Base-by-base conservation (phyloP, 352 stramenopile genomes). In the Pilasporangium apinafurcum region DNA sequence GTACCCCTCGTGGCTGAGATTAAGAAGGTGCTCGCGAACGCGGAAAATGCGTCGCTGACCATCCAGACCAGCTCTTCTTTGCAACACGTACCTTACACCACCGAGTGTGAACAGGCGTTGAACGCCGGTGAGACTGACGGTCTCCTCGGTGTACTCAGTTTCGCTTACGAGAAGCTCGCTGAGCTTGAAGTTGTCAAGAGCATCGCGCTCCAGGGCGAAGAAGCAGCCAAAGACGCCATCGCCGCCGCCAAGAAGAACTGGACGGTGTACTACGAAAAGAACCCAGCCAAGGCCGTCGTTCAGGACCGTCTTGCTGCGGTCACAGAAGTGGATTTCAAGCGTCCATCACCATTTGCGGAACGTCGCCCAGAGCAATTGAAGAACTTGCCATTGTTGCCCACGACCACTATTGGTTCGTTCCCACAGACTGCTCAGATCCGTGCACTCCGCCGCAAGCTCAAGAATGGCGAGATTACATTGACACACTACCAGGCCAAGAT, bases 351-450 rank as follows among this genome's bases (percentile, higher is more conserved):
- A 24, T 97, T 95, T 55, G 62, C 67, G 4, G 67, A 83, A 50
- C 84, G 90, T 37, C 74, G 83, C 25, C 71, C 66, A 12, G 58
- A 53, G 37, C 85, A 96, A 64, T 59, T 81, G 7, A 64, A 86
- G 49, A 64, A 59, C 4, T 52, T 85, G 27, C 86, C 86, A 8
- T 48, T 95, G 37, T 59, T 97, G 25, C 88, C 90, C 9, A 97
- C 90, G 9, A 97, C 90, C n/a, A 95, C 83, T 8, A 97, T 97
- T 50, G 90, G 90, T 16, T 96, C 86, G 43, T 97, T 97, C 62
- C 90, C 90, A n/a, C 90, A 97, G 70, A 97, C 91, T 5, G 37
- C 75, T 31, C 76, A 88, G 43, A 96, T 97, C 55, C 71, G 88
- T 22, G 66, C 64, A 25, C 56, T 94, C 28, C 77, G 86, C 29